Evolutionary conservation across 345 rosid genomes (phyloP), one percentile per base, ranked within the genome.

Genomic region (Moricandia moricandioides): DNA sequence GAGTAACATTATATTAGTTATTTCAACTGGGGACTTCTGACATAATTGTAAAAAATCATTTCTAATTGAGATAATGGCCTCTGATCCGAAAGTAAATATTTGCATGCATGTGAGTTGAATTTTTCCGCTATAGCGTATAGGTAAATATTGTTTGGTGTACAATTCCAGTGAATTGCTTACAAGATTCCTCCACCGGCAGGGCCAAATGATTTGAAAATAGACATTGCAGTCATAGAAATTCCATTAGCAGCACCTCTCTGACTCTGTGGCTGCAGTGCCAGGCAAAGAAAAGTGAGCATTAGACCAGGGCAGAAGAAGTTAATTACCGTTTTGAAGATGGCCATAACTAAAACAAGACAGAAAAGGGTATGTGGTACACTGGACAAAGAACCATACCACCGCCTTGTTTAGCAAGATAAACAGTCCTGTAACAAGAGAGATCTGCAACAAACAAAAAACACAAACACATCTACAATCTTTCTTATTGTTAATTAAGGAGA

Each of bases 241-340:
- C 78, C 78, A 68, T 58, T 75, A 57, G 73, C 78, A 58, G 67
- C 73, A 31, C 78, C 73, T 58, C 73, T 58, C 30, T 75, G 60
- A 14, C 49, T 60, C 55, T 67, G 73, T 43, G 73, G 71, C 67
- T 74, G 52, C 35, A 33, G 2, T 21, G 10, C 30, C 66, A 66
- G 7, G 49, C 21, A 1, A 55, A 43, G 26, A 66, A 66, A 66
- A 9, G 31, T 27, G 24, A 74, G 27, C 27, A 30, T 39, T 52
- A 30, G 59, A n/a, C 14, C 49, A 39, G 17, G 52, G 52, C 52
- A 47, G 49, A 43, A 43, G 26, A 39, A 30, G 27, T n/a, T 39
- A 34, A 11, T n/a, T n/a, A n/a, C 13, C 13, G 12, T 39, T 39
- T 51, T 51, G 12, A 51, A 51, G 9, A 7, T 9, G 30, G 57